Conservation (phyloP, 805 yeast species). For the Sungouiozyma ichnusensis region DNA sequence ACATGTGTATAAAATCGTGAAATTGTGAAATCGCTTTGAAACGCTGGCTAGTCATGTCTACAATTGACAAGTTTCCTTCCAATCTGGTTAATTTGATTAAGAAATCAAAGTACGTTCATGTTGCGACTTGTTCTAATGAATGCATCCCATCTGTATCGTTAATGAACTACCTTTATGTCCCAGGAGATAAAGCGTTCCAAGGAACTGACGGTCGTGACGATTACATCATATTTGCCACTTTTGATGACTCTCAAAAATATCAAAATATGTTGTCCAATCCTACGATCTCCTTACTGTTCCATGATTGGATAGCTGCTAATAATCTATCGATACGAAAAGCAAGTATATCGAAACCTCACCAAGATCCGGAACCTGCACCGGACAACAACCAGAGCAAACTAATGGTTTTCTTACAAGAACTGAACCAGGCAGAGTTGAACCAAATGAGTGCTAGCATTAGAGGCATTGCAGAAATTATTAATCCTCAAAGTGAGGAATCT, state of each 20-base stretch:
- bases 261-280: slow-evolving; percentile 59
- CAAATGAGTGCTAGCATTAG: slow-evolving; percentile 69
- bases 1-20: no score
- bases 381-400: not conserved
- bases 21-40: no score
- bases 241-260: slow-evolving; percentile 60
- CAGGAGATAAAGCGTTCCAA: slow-evolving; percentile 28
- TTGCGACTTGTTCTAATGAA: slow-evolving; percentile 62
- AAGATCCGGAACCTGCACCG: not conserved
- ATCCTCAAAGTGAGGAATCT: slow-evolving; percentile 39
- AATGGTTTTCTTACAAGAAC: slow-evolving; percentile 21
- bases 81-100: slow-evolving; percentile 37
- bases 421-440: slow-evolving; percentile 66
- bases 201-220: slow-evolving; percentile 31
- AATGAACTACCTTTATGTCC: slow-evolving; percentile 76
- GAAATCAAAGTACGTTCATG: slow-evolving; percentile 60
- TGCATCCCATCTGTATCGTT: slow-evolving; percentile 75
- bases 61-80: slow-evolving; percentile 26
- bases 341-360: slow-evolving; percentile 10
- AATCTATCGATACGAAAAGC: slow-evolving; percentile 23
- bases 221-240: slow-evolving; percentile 60
- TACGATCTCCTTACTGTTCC: slow-evolving; percentile 69
- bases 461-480: slow-evolving; percentile 56
- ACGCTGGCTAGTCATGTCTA: not conserved
- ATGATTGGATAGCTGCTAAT: slow-evolving; percentile 76